Conservation (phyloP, 140 eudicot genomes). For the Cichorium intybus region DNA sequence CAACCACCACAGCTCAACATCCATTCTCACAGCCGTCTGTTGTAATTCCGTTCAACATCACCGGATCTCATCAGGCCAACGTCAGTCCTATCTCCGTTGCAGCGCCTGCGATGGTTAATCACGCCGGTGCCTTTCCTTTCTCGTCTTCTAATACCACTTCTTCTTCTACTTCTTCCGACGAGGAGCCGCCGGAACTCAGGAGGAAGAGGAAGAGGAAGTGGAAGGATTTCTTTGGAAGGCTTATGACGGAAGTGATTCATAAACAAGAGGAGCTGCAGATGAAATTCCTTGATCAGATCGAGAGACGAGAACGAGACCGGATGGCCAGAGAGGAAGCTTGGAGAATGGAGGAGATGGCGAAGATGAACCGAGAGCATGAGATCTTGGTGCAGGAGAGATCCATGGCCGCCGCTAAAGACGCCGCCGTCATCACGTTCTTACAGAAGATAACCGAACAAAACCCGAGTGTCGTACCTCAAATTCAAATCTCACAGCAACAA, state of each 20-base stretch:
- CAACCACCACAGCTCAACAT: conserved; percentile 12
- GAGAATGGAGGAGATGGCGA: conserved; percentile 46
- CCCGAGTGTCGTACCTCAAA: conserved; percentile 4
- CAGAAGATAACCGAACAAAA: conserved; percentile 34
- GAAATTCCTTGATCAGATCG: conserved; percentile 48
- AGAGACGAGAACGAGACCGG: conserved; percentile 49
- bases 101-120: background rate
- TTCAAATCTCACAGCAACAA: background rate
- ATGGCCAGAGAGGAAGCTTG: conserved; percentile 48
- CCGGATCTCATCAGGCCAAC: background rate
- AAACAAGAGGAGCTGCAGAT: conserved; percentile 55
- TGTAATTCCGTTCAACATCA: background rate
- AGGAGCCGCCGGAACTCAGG: background rate
- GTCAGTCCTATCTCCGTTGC: background rate
- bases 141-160: conserved; percentile 36
- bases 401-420: conserved; percentile 54
- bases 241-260: conserved; percentile 48
- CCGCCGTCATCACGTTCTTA: conserved; percentile 47
- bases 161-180: conserved; percentile 50
- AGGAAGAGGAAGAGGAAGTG: conserved; percentile 16
- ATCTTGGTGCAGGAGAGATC: conserved; percentile 49
- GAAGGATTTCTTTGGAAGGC: conserved; percentile 52
- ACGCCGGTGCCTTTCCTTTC: background rate
- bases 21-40: background rate
- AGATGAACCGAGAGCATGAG: conserved; percentile 49